These are phyloP conservation scores for Populus nigra DNA, from an alignment of 345 rosid genomes.

Conservation along the genomic window DNA sequence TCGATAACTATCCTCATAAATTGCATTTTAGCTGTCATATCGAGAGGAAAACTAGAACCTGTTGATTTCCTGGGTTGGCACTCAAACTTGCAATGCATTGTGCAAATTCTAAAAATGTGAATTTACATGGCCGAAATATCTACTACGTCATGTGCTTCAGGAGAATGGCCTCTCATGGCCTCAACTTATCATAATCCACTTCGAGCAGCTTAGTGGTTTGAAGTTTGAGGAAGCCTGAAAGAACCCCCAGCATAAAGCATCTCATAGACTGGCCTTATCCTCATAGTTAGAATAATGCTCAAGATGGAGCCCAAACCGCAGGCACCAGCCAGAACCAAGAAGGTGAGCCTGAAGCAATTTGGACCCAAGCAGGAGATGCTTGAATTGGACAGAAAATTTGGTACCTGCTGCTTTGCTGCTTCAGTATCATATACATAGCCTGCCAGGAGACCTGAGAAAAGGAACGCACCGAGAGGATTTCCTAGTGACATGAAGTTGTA, in stretches of 20 bases:
- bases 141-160: background rate
- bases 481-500: conserved; percentile 59
- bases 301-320: conserved; percentile 44
- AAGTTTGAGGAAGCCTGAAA: conserved; percentile 46
- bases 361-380: conserved; percentile 52
- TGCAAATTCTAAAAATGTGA: background rate
- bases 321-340: conserved; percentile 50
- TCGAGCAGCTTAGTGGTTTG: conserved; percentile 30
- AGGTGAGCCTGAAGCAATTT: conserved; percentile 62
- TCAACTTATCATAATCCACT: background rate
- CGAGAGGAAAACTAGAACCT: too few species aligned
- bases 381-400: conserved; percentile 21
- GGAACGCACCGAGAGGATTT: conserved; percentile 61
- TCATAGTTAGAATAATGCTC: conserved; percentile 42
- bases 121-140: conserved; percentile 1
- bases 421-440: conserved; percentile 56
- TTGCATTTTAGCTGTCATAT: too few species aligned
- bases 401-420: conserved; percentile 51
- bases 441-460: conserved; percentile 63
- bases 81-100: too few species aligned
- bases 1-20: too few species aligned
- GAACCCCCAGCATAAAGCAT: conserved; percentile 62
- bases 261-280: conserved; percentile 59
- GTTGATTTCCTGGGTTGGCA: too few species aligned
- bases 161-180: background rate